Conservation (phyloP, 208 protist genomes). For the Trypanosoma conorhini region DNA sequence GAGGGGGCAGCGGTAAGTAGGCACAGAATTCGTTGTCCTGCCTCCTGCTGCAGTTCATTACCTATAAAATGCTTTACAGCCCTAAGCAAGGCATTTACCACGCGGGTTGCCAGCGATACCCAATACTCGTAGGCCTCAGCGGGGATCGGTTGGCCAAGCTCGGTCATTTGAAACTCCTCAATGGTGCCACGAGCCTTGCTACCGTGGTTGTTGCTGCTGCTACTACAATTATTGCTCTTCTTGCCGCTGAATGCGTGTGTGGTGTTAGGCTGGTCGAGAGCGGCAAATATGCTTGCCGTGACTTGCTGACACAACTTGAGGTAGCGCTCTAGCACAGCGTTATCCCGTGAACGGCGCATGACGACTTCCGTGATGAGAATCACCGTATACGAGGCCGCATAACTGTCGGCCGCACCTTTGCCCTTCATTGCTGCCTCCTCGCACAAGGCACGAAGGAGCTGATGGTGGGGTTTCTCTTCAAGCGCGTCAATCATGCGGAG, state of each 20-base stretch:
- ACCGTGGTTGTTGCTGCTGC: neutral
- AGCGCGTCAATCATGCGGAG: constrained; percentile 38
- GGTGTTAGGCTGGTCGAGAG: constrained; percentile 1
- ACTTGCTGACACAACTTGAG: constrained; percentile 19
- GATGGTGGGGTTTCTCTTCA: constrained; percentile 1
- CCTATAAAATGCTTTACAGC: constrained; percentile 12
- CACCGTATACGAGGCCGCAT: constrained; percentile 28
- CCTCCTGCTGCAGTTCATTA: constrained; percentile 1
- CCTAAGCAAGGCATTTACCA: constrained; percentile 18
- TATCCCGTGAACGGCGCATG: constrained; percentile 14
- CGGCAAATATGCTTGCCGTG: constrained; percentile 11
- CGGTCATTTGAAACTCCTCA: constrained; percentile 2
- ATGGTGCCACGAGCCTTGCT: neutral
- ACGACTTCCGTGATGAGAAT: constrained; percentile 30
- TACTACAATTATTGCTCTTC: neutral
- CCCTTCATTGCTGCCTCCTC: constrained; percentile 3
- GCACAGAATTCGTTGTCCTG: constrained; percentile 3
- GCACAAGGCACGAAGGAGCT: constrained; percentile 28
- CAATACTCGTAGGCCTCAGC: constrained; percentile 12
- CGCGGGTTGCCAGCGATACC: constrained; percentile 6
- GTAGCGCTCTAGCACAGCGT: constrained; percentile 11
- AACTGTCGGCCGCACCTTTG: constrained; percentile 13
- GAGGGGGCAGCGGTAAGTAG: constrained; percentile 5
- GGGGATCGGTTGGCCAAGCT: neutral
- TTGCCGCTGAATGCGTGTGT: neutral